Evolutionary conservation across 2,329 filamentous ascomycete species (phyloP).

Genomic region (Stagonosporopsis vannaccii): DNA sequence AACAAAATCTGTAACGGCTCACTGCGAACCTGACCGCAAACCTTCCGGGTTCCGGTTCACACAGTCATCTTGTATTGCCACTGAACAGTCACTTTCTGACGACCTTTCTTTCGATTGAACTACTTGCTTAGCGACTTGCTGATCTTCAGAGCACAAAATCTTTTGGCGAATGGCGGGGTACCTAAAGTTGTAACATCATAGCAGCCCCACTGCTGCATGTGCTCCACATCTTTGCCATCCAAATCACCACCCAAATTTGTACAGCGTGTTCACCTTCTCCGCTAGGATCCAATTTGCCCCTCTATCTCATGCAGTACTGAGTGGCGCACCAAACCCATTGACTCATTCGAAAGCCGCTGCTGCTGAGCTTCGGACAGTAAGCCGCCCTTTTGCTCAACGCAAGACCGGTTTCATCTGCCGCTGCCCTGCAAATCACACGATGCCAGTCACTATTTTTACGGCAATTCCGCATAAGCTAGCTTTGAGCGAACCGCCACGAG

Average conservation of each 20-base stretch:
- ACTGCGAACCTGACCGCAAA: background rate
- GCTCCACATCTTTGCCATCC: constrained; percentile 9
- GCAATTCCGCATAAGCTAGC: background rate
- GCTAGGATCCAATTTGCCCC: background rate
- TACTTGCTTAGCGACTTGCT: background rate
- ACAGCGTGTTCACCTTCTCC: constrained; percentile 8
- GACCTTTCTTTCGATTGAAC: background rate
- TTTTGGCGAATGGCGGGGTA: constrained; percentile 14
- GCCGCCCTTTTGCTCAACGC: constrained; percentile 13
- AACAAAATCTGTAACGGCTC: constrained; percentile 2
- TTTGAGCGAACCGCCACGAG: background rate
- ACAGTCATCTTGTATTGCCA: background rate
- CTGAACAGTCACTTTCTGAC: background rate
- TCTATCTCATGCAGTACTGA: constrained; percentile 1
- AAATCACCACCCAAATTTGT: constrained; percentile 1
- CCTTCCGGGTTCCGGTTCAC: background rate
- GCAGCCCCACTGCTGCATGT: background rate
- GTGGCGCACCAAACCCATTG: background rate
- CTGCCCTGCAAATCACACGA: constrained; percentile 5
- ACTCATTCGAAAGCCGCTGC: constrained; percentile 1
- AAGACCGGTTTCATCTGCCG: constrained; percentile 8
- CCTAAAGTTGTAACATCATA: constrained; percentile 3
- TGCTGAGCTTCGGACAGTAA: background rate
- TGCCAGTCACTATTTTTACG: background rate
- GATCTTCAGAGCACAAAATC: background rate